A percentile compares a stretch with the other conserved stretches of the same genome.
These are phyloP conservation scores for Ehretia macrophylla DNA, from an alignment of 257 asterid genomes.

Conservation along the genomic window DNA sequence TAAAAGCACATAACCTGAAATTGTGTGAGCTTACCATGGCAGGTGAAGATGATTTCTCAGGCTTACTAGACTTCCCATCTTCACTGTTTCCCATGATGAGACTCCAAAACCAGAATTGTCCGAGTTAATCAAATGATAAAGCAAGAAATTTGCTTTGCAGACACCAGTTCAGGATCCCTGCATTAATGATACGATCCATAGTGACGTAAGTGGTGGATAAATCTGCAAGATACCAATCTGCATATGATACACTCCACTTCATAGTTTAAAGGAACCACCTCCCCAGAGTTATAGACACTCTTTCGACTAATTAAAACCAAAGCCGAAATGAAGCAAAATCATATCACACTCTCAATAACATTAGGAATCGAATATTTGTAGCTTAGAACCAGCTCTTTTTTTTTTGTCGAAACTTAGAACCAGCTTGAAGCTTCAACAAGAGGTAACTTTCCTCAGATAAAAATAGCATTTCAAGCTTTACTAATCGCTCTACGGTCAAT, in stretches of 20 bases:
- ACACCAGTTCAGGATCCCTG: constrained; percentile 3
- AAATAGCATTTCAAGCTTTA: no score
- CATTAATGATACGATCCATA: not conserved
- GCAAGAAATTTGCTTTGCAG: constrained; percentile 15
- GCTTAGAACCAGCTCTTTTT: no score
- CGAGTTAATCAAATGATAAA: not conserved
- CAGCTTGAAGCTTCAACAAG: no score
- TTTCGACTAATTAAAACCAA: no score
- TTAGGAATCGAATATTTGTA: no score
- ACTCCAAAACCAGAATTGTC: not conserved
- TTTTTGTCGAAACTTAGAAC: no score
- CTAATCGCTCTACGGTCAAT: no score
- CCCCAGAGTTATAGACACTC: no score
- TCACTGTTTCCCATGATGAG: constrained; percentile 71
- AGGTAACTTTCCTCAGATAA: no score
- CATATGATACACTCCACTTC: not conserved
- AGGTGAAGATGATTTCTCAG: constrained; percentile 58
- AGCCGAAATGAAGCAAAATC: no score
- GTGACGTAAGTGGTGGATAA: not conserved
- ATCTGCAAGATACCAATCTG: not conserved
- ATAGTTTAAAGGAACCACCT: no score
- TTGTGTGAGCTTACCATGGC: constrained; percentile 34
- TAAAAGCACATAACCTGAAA: not conserved
- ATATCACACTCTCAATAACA: no score
- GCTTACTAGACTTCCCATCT: constrained; percentile 53